Percentiles rank a stretch among this genome's conserved stretches.
Conservation (phyloP, 1,139 yeast genomes). For the Blastobotrys malaysiensis region DNA sequence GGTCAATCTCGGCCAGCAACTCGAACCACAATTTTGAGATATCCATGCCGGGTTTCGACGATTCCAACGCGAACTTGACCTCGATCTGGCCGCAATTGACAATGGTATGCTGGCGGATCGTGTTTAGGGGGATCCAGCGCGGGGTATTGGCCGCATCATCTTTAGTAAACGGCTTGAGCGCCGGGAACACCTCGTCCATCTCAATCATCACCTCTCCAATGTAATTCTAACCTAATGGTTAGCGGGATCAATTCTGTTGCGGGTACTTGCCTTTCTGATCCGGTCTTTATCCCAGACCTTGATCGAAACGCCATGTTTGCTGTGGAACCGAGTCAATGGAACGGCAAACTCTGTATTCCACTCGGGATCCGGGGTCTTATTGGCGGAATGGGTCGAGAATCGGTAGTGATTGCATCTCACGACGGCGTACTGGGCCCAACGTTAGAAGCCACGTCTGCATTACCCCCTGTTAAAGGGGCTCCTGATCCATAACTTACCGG, state of each 20-base stretch:
- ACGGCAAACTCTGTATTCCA: constrained; percentile 35
- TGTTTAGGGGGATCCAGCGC: constrained; percentile 7
- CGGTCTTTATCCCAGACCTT: constrained; percentile 37
- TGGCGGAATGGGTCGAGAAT: constrained; percentile 31
- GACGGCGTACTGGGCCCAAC: constrained; percentile 22
- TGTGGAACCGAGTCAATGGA: constrained; percentile 22
- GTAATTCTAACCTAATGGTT: constrained; percentile 37
- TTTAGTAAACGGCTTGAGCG: constrained; percentile 17
- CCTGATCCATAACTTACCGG: constrained; percentile 5
- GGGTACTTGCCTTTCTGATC: constrained; percentile 14
- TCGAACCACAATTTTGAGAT: constrained; percentile 16
- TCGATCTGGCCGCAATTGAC: constrained; percentile 43
- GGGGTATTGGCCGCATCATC: constrained; percentile 19
- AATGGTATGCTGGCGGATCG: constrained; percentile 27
- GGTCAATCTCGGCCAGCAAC: constrained; percentile 6
- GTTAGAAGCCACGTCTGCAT: not conserved
- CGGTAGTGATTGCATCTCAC: constrained; percentile 28
- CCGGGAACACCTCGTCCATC: constrained; percentile 40
- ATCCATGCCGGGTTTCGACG: constrained; percentile 12
- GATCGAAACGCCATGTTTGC: constrained; percentile 28
- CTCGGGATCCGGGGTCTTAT: constrained; percentile 30
- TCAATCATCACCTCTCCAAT: constrained; percentile 52
- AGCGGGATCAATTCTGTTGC: not conserved
- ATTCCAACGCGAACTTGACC: constrained; percentile 41
- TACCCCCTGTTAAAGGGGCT: not conserved